Percentiles rank a stretch among this genome's conserved stretches.
These are phyloP conservation scores for Colletotrichum chrysophilum DNA, from an alignment of 2,329 filamentous ascomycete species.

Conservation along the genomic window DNA sequence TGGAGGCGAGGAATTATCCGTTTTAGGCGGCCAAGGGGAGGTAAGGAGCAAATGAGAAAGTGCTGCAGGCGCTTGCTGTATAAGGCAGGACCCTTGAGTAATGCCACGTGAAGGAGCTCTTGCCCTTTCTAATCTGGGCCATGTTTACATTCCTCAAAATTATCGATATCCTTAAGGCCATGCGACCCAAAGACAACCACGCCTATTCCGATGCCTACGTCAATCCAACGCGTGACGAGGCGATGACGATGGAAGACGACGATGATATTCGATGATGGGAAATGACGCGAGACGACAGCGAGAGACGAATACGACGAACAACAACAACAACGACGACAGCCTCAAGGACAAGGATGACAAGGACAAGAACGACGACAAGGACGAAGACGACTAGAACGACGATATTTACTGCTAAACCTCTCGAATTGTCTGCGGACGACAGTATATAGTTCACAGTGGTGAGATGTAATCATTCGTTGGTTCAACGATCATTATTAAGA, in stretches of 20 bases:
- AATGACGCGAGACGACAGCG: neutral
- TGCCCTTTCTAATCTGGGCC: fast-evolving
- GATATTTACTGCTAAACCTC: neutral
- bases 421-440: fast-evolving
- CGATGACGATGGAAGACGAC: neutral
- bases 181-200: fast-evolving
- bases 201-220: fast-evolving
- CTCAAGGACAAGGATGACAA: no score
- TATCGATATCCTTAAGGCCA: neutral
- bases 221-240: neutral
- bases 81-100: neutral
- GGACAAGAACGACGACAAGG: no score
- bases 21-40: neutral
- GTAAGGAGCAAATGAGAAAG: neutral
- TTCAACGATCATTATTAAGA: neutral
- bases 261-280: no score
- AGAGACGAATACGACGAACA: neutral
- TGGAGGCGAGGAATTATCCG: neutral
- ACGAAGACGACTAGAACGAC: no score
- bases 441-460: no score
- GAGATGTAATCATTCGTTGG: no score
- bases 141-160: fast-evolving
- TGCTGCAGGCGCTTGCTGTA: neutral
- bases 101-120: fast-evolving
- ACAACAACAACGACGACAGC: no score